Percentiles rank a stretch among this genome's conserved stretches.
Evolutionary conservation across 495 filamentous ascomycete species (phyloP).

Genomic region (Neurospora tetrasperma): DNA sequence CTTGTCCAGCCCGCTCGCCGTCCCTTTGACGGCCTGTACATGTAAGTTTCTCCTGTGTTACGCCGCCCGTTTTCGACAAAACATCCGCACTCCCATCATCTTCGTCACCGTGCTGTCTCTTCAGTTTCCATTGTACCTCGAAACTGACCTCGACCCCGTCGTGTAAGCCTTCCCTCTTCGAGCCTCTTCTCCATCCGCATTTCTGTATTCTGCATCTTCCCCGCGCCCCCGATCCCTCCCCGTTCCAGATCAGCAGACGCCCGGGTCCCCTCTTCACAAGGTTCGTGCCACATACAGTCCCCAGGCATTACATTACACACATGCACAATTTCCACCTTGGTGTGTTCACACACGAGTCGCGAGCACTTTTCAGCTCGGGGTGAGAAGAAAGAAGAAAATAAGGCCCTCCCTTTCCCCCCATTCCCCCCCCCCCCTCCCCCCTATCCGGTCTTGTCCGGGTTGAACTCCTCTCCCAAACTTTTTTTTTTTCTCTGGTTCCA

Average conservation of each 20-base stretch:
- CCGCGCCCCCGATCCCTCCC: background rate
- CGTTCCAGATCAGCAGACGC: constrained; percentile 1
- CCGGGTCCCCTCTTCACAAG: background rate
- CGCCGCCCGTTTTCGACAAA: background rate
- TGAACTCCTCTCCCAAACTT: background rate
- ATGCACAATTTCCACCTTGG: background rate
- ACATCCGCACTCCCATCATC: background rate
- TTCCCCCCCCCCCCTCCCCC: background rate
- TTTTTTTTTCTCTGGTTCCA: background rate
- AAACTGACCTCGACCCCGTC: constrained; percentile 1
- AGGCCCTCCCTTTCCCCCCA: background rate
- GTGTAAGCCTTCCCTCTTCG: constrained; percentile 1
- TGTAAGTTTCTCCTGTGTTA: background rate
- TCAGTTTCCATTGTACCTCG: background rate
- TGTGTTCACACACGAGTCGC: background rate
- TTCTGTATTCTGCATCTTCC: background rate
- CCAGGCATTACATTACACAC: background rate
- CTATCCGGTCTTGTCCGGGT: background rate
- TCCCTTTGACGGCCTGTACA: background rate
- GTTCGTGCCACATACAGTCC: background rate
- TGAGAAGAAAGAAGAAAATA: background rate
- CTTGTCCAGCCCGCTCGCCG: background rate
- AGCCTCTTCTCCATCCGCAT: background rate
- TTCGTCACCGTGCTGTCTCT: background rate
- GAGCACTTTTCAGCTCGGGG: background rate